Conservation (phyloP, 228 moss, liverwort and hornwort species). For the Sphagnum magellanicum region DNA sequence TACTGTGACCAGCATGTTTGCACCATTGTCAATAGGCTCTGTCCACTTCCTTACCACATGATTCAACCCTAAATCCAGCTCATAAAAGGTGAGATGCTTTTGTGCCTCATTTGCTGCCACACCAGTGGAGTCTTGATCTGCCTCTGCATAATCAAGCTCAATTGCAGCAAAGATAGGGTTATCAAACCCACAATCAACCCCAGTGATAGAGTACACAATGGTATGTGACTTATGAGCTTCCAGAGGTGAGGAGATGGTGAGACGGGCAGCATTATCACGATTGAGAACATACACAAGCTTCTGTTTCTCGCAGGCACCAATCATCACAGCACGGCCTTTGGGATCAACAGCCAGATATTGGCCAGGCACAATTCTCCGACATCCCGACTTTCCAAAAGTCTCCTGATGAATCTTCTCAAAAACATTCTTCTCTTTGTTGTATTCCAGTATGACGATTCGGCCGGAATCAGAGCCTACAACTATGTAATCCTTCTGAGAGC, state of each 20-base stretch:
- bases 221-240: slow-evolving; percentile 99
- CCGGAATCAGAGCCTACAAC: slow-evolving; percentile 95
- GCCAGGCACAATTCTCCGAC: slow-evolving; percentile 93
- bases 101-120: slow-evolving; percentile 94
- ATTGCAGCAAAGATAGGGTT: slow-evolving; percentile 99
- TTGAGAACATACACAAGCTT: slow-evolving; percentile 98
- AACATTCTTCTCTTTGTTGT: slow-evolving; percentile 85
- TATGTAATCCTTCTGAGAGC: slow-evolving; percentile 97
- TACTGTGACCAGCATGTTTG: slow-evolving; percentile 90
- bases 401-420: slow-evolving; percentile 98
- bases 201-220: slow-evolving; percentile 89
- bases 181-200: slow-evolving; percentile 97
- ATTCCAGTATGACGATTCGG: slow-evolving; percentile 94
- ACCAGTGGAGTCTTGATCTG: slow-evolving; percentile 95
- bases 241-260: slow-evolving; percentile 91
- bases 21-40: slow-evolving; percentile 94
- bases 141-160: slow-evolving; percentile 94
- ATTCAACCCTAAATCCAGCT: slow-evolving; percentile 92
- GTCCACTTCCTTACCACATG: slow-evolving; percentile 99
- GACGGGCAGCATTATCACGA: slow-evolving; percentile 90
- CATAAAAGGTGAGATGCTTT: slow-evolving; percentile 96
- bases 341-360: slow-evolving; percentile 97
- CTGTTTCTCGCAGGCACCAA: slow-evolving; percentile 97
- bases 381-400: slow-evolving; percentile 97
- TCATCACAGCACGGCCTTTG: slow-evolving; percentile 96